Evolutionary conservation across 768 basidiomycete genomes (phyloP).

Genomic region (Boletus rufocinnamomeus): DNA sequence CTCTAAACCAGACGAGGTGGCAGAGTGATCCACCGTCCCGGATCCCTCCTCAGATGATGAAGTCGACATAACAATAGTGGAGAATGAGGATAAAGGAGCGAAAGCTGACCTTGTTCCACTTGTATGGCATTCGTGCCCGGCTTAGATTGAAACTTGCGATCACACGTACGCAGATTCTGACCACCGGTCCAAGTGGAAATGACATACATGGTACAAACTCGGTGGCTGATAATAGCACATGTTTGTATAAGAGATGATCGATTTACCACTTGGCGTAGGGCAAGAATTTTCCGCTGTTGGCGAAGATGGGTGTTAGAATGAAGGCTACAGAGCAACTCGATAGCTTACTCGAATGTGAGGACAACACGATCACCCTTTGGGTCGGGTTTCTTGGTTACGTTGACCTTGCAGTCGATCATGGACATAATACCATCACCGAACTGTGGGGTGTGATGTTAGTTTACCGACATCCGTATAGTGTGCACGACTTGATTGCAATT

Average conservation of each 20-base stretch:
- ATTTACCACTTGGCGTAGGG: slow-evolving; percentile 69
- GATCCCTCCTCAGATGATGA: slow-evolving; percentile 18
- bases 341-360: slow-evolving; percentile 75
- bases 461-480: not conserved
- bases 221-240: slow-evolving; percentile 5
- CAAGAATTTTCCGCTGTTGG: slow-evolving; percentile 70
- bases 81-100: slow-evolving; percentile 1
- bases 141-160: slow-evolving; percentile 15
- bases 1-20: slow-evolving; percentile 15
- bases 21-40: not conserved
- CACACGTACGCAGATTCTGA: not conserved
- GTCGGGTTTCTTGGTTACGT: slow-evolving; percentile 65
- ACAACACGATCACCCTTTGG: slow-evolving; percentile 80
- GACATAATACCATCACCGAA: slow-evolving; percentile 90
- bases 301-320: slow-evolving; percentile 6
- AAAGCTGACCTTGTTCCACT: slow-evolving; percentile 8
- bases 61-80: slow-evolving; percentile 6
- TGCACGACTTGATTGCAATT: not conserved
- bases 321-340: not conserved
- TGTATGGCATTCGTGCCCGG: slow-evolving; percentile 6
- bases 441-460: slow-evolving; percentile 34
- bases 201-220: not conserved
- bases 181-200: slow-evolving; percentile 9
- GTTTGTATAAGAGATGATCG: not conserved
- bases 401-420: slow-evolving; percentile 82